Percentiles rank a stretch among this genome's conserved stretches.
These are phyloP conservation scores for Candida silvatica DNA, from an alignment of 805 yeast genomes.

Conservation along the genomic window DNA sequence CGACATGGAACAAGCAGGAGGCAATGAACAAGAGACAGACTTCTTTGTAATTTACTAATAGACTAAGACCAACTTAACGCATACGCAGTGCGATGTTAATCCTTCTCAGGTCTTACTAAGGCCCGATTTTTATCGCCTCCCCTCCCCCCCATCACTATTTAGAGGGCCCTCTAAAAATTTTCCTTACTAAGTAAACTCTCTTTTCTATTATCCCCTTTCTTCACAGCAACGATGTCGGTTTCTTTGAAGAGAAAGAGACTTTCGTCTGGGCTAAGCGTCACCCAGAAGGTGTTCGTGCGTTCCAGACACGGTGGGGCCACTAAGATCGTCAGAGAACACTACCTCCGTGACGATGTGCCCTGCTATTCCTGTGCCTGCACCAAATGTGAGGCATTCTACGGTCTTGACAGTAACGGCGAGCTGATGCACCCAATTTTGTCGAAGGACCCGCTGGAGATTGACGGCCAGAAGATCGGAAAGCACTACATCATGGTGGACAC, in stretches of 20 bases:
- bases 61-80: too few relatives aligned
- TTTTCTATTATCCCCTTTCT: too few relatives aligned
- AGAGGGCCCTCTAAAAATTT: too few relatives aligned
- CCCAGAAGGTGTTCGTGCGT: conserved; percentile 86
- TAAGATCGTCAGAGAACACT: conserved; percentile 90
- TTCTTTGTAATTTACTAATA: too few relatives aligned
- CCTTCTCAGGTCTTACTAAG: too few relatives aligned
- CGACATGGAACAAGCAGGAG: conserved; percentile 51
- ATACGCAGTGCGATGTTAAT: too few relatives aligned
- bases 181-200: too few relatives aligned
- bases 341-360: conserved; percentile 85
- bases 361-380: conserved; percentile 72
- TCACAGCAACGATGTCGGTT: too few relatives aligned
- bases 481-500: conserved; percentile 87
- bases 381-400: conserved; percentile 44
- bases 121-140: too few relatives aligned
- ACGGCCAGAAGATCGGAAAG: conserved; percentile 36
- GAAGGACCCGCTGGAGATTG: conserved; percentile 43
- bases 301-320: conserved; percentile 86
- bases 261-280: conserved; percentile 50
- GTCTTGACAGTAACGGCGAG: conserved; percentile 61
- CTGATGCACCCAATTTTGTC: conserved; percentile 61
- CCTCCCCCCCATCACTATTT: too few relatives aligned
- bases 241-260: conserved; percentile 32
- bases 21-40: conserved; percentile 42